These are phyloP conservation scores for Tolypocladium cylindrosporum DNA, from an alignment of 2,329 filamentous ascomycete genomes.

Conservation along the genomic window DNA sequence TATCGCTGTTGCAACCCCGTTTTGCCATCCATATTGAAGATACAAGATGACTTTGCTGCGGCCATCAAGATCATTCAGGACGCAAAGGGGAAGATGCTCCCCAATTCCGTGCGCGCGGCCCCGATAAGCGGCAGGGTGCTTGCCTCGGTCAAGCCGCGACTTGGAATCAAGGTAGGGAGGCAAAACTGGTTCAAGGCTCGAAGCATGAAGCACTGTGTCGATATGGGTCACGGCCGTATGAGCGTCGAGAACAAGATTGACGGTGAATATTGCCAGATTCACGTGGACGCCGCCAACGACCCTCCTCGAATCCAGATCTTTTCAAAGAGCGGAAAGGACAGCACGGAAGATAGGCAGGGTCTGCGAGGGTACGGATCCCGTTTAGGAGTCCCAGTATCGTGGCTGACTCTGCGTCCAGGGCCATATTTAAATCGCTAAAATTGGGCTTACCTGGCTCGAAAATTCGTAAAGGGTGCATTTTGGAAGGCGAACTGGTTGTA, in stretches of 20 bases:
- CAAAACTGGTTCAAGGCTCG: slow-evolving; percentile 56
- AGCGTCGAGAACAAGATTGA: slow-evolving; percentile 77
- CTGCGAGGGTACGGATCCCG: slow-evolving; percentile 40
- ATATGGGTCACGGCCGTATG: slow-evolving; percentile 52
- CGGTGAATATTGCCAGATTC: slow-evolving; percentile 84
- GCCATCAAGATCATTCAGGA: slow-evolving; percentile 45
- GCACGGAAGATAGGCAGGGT: slow-evolving; percentile 57
- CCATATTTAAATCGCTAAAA: slow-evolving; percentile 53
- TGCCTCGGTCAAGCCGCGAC: slow-evolving; percentile 34
- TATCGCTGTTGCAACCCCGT: slow-evolving; percentile 56
- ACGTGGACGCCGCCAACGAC: slow-evolving; percentile 56
- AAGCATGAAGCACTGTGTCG: slow-evolving; percentile 64
- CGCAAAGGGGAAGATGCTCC: slow-evolving; percentile 10
- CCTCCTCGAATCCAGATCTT: slow-evolving; percentile 63
- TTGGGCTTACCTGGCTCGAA: slow-evolving; percentile 49
- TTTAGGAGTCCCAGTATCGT: too few species aligned
- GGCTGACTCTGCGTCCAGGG: slow-evolving; percentile 20
- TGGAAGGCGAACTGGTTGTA: slow-evolving; percentile 76
- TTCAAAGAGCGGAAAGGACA: slow-evolving; percentile 87
- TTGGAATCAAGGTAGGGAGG: slow-evolving; percentile 55
- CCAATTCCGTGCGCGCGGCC: slow-evolving; percentile 7
- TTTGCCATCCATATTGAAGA: slow-evolving; percentile 58
- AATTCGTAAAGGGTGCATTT: slow-evolving; percentile 57
- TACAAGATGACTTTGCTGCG: slow-evolving; percentile 57
- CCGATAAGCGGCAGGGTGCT: slow-evolving; percentile 12